Conservation (phyloP, 805 yeast species). For the Metschnikowia matae region DNA sequence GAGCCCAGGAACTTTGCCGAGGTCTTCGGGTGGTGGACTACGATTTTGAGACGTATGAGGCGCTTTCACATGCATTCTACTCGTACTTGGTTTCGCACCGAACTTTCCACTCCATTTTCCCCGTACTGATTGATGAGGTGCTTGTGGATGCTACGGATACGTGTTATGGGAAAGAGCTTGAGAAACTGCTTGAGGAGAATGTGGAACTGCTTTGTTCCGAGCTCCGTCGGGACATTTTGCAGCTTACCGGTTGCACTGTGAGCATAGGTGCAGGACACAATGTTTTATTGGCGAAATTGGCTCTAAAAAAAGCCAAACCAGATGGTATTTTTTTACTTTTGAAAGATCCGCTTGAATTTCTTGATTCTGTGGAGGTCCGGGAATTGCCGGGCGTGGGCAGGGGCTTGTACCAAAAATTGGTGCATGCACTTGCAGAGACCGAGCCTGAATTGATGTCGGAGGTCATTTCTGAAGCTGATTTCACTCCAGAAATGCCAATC, state of each 20-base stretch:
- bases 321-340: constrained; percentile 50
- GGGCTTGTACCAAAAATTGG: constrained; percentile 46
- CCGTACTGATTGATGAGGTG: constrained; percentile 91
- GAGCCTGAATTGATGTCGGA: constrained; percentile 13
- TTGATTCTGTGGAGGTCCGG: constrained; percentile 32
- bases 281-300: constrained; percentile 72
- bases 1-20: constrained; percentile 67
- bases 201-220: constrained; percentile 22
- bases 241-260: constrained; percentile 56
- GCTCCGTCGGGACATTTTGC: constrained; percentile 40
- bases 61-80: constrained; percentile 61
- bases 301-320: constrained; percentile 76
- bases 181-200: background rate
- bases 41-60: constrained; percentile 71
- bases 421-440: constrained; percentile 21
- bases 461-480: constrained; percentile 12
- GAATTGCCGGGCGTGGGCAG: constrained; percentile 64
- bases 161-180: constrained; percentile 9
- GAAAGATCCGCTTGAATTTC: constrained; percentile 25
- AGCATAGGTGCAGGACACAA: constrained; percentile 79
- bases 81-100: constrained; percentile 45
- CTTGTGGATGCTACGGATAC: constrained; percentile 57
- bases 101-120: constrained; percentile 52
- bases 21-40: constrained; percentile 60
- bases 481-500: background rate